Evolutionary conservation across 495 filamentous ascomycete genomes (phyloP).

Genomic region (Penicillium simplicissimum): DNA sequence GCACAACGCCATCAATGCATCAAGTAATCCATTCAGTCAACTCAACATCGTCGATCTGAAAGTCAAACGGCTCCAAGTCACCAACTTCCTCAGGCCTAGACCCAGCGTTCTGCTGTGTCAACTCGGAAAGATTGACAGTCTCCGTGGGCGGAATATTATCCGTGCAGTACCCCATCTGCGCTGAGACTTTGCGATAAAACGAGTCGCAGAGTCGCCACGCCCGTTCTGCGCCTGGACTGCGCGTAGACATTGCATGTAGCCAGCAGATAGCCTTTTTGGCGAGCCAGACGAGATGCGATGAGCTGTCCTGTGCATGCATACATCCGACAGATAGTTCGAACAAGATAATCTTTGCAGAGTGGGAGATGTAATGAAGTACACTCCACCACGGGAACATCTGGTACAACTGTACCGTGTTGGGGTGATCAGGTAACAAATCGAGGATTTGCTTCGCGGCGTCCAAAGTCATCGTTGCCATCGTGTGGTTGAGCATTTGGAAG

Average conservation of each 20-base stretch:
- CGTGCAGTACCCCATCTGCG: neutral
- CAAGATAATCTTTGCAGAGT: neutral
- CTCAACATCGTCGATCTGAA: slow-evolving; percentile 3
- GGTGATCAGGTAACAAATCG: neutral
- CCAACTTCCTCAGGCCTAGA: neutral
- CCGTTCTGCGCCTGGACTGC: slow-evolving; percentile 1
- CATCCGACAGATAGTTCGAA: slow-evolving; percentile 1
- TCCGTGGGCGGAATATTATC: neutral
- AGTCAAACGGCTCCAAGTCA: neutral
- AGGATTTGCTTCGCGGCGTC: neutral
- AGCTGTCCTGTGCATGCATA: neutral
- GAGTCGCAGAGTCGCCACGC: slow-evolving; percentile 1
- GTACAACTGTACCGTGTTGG: neutral
- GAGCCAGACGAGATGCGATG: neutral
- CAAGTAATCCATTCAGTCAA: slow-evolving; percentile 3
- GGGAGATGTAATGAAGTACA: neutral
- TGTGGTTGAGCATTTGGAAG: neutral
- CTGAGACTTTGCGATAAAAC: neutral
- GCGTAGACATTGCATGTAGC: neutral
- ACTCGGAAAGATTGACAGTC: neutral
- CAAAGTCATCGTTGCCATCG: neutral
- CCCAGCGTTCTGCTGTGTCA: neutral
- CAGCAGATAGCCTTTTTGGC: neutral
- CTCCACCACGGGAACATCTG: slow-evolving; percentile 3
- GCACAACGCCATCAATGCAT: neutral